A percentile compares a stretch with the other conserved stretches of the same genome.
Conservation (phyloP, 2,329 filamentous ascomycete species). For the Acrodontium crateriforme region DNA sequence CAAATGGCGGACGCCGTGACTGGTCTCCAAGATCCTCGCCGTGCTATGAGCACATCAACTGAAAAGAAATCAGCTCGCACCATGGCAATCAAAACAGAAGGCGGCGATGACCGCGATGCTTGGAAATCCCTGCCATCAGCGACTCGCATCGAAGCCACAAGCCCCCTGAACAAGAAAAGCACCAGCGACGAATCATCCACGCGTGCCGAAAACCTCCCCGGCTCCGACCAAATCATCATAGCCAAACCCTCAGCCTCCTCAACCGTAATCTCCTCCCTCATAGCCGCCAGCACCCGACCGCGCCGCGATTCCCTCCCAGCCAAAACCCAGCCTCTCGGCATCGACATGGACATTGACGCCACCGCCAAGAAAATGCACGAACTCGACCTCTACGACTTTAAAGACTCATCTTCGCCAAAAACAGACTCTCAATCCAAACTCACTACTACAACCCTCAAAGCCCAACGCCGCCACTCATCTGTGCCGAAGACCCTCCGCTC, state of each 20-base stretch:
- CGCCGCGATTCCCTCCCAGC: not conserved
- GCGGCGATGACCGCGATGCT: constrained; percentile 11
- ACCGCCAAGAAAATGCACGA: constrained; percentile 16
- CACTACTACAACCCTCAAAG: not conserved
- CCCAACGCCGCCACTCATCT: constrained; percentile 15
- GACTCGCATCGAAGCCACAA: constrained; percentile 4
- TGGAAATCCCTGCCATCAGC: constrained; percentile 10
- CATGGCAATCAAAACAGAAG: constrained; percentile 17
- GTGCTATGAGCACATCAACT: constrained; percentile 14
- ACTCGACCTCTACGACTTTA: constrained; percentile 22
- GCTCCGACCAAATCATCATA: not conserved
- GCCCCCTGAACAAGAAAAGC: constrained; percentile 10
- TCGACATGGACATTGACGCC: constrained; percentile 7
- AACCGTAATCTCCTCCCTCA: constrained; percentile 6
- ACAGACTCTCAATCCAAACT: constrained; percentile 1
- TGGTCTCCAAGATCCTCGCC: constrained; percentile 16
- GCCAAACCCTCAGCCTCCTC: constrained; percentile 1
- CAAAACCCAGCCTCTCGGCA: constrained; percentile 1
- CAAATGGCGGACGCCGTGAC: constrained; percentile 33
- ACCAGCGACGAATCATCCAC: constrained; percentile 4
- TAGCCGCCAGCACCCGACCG: constrained; percentile 3
- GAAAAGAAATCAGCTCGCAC: constrained; percentile 5
- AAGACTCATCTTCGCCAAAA: constrained; percentile 16
- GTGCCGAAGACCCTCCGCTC: constrained; percentile 9
- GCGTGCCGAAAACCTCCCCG: not conserved